Evolutionary conservation across 2,329 filamentous ascomycete genomes (phyloP), one percentile per base, ranked within the genome.

Genomic region (Fusarium burgessii): DNA sequence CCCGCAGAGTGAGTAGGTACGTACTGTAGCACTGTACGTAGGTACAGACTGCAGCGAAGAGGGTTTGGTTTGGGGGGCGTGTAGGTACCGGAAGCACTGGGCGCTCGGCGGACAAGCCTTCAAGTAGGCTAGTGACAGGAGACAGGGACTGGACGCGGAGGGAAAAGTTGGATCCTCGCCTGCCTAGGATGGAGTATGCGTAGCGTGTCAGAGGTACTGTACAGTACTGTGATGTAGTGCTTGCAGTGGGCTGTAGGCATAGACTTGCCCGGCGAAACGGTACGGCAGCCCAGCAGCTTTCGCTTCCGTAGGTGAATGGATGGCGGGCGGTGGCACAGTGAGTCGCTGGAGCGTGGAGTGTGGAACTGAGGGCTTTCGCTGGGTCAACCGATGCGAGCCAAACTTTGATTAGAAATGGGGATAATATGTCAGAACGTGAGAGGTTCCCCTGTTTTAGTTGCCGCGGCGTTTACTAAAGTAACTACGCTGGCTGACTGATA

Each of bases 331-430:
- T 50, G 64, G 55, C 47, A 65, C 46, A 66, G 69, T 70, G 57
- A 70, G 68, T 70, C 62, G 68, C 62, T 51, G 56, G 41, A 36
- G 49, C 46, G 40, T 55, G 52, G 68, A 60, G 60, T 72, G 74
- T 76, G 74, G 74, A 75, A 75, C 74, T 65, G 60, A 71, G 60
- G 71, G 73, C 64, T 72, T 75, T 71, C 68, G 63, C 73, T 75
- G 73, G 73, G 69, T 75, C 71, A 73, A 75, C 69, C 69, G 63
- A 72, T 74, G 61, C 62, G 62, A 73, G 69, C 67, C 60, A 75
- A 75, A 74, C 69, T 76, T 67, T 75, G 73, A 72, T 73, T 70
- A 57, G 67, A 68, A 59, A 67, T 56, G 57, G 46, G 52, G 35
- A 47, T 55, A 50, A 36, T 51, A 51, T 38, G 47, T 15, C 32